Base-by-base conservation (phyloP, 2,329 filamentous ascomycete species). In the Huntiella bhutanensis region DNA sequence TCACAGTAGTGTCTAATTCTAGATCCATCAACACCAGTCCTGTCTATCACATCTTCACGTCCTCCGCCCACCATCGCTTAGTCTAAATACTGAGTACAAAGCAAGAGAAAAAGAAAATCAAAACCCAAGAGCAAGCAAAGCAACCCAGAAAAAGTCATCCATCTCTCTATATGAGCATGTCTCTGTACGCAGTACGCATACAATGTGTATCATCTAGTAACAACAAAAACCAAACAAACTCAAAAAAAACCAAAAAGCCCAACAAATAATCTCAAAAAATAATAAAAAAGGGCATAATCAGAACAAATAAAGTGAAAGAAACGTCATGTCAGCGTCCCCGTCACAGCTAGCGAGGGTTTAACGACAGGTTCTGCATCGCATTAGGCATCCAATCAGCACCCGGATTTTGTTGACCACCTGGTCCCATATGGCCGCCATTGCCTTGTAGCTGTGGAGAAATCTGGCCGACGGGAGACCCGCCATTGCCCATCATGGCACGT, bases 291-390 rank as follows among this genome's bases (percentile, higher is more conserved):
- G 11, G 22, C 17, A 17, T 33, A 22, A 35, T 16, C 6, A 28
- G 8, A 28, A 28, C 17, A 28, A 7, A 28, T 28, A 28, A 28
- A 28, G 22, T 7, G 8, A 28, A 28, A 28, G 22, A 10, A 28
- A 28, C 22, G 8, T 28, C 22, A 10, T 15, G 11, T 22, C 13
- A 36, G 38, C 34, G 16, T 22, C 17, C 4, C 4, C 13, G 12
- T 15, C 33, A 32, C 19, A 40, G 51, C 62, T 56, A 74, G 51
- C 70, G 70, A 52, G 73, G 72, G 56, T 81, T 81, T 52, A 86
- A 69, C 2, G 81, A 86, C 13, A 86, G 63, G 7, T 80, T 73
- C 58, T 85, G 80, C 58, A 84, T 83, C 4, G 69, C 62, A 45
- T 65, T 64, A 19, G 15, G 41, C 12, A 69, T 62, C 77, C 79